Evolutionary conservation across 257 asterid genomes (phyloP), one percentile per base, ranked within the genome.

Genomic region (Haberlea rhodopensis): DNA sequence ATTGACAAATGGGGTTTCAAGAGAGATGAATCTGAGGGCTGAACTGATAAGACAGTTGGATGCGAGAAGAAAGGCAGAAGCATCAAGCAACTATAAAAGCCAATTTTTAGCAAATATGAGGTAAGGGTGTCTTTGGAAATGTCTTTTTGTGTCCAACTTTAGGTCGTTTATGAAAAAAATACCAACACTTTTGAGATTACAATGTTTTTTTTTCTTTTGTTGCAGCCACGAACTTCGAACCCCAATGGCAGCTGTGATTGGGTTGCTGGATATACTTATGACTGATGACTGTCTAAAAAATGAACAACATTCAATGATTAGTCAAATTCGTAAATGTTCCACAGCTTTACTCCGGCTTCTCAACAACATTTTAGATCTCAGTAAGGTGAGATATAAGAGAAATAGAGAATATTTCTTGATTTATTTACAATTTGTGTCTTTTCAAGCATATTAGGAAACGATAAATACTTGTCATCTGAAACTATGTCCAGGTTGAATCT

Each of bases 231-330:
- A 91, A 57, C 86, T 91, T 70, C 84, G 98, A 29, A 91, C 98
- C 51, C 98, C 98, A 62, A 91, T 91, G 96, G 98, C 98, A 69
- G 96, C 98, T 28, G 98, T 91, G 61, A 91, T 91, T 75, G 98
- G 98, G 18, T 75, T 91, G 71, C 86, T 91, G 61, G 98, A 91
- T 73, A 91, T 91, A 68, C 98, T 91, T 29, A 79, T 83, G 75
- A 69, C 90, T 60, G 98, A 91, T 59, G 85, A 87, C 63, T 80
- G 82, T 66, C 94, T 91, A 53, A 84, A 87, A 21, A 84, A 81
- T 53, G 98, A 91, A 62, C 98, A 91, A 63, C 83, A 78, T 61
- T 74, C 89, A 3, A 88, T 82, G 80, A 79, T 91, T 61, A 82
- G 89, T 2, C 98, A 91, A 69, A 91, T 91, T 56, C 94, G 96